Base-by-base conservation (phyloP, 371 early-diverging fungal genomes). In the Rhizopus delemar region DNA sequence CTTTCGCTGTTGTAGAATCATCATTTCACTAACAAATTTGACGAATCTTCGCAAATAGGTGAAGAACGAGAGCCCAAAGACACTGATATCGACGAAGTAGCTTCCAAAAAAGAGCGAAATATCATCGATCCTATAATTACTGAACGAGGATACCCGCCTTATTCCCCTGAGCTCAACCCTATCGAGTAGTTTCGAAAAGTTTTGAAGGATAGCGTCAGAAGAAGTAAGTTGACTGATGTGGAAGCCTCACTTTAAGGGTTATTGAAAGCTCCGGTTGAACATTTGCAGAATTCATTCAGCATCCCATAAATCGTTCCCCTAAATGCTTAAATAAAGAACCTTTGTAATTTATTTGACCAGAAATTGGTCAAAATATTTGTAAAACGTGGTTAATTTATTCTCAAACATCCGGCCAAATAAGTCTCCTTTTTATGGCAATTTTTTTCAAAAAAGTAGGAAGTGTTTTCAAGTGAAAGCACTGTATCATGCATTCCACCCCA, bases 61-160 rank as follows among this genome's bases (percentile, higher is more conserved):
- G 52, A 58, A 58, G 46, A 58, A 58, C 52, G 51, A 58, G 52
- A 58, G 59, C 52, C 59, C 59, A 51, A 16, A 41, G 46, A 43
- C 59, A 51, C 59, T 43, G 51, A 43, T 58, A 58, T 52, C 50
- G 52, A 57, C 59, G 59, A 58, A 58, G 51, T 52, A 58, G 33
- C 59, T 51, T 58, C 59, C 43, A 41, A 58, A 58, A 58, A 45
- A 58, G 59, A 46, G 46, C 46, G 46, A 46, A 46, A 39, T 28
- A 13, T 50, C 7, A 32, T 56, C 0, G 56, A 46, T 46, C 48
- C 56, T 34, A 48, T 48, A 6, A 56, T 56, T 9, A 46, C 32
- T 2, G 48, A 46, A 48, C 5, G 56, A 48, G 36, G 45, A 8
- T 56, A 56, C n/a, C 48, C 56, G 2, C n/a, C 29, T 5, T 56